These are phyloP conservation scores for Daldinia caldariorum DNA, from an alignment of 495 filamentous ascomycete species.

Conservation along the genomic window DNA sequence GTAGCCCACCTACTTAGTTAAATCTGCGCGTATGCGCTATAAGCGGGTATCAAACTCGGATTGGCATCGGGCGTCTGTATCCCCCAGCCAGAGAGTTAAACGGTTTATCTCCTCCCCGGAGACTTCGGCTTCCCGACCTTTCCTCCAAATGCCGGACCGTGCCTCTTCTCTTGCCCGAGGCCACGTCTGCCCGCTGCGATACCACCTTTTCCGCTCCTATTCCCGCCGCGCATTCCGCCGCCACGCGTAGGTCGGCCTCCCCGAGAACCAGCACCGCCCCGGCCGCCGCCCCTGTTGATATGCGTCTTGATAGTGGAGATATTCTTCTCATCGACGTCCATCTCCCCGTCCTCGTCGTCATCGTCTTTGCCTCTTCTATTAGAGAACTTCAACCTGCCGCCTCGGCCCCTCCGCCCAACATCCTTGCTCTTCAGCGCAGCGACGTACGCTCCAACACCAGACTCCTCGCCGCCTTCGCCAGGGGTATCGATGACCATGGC, in stretches of 20 bases:
- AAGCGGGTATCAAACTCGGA: conserved; percentile 45
- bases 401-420: conserved; percentile 79
- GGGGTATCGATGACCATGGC: conserved; percentile 70
- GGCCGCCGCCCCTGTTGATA: conserved; percentile 44
- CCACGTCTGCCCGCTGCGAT: conserved; percentile 59
- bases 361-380: conserved; percentile 70
- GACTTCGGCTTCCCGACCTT: conserved; percentile 55
- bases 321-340: conserved; percentile 75
- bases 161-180: conserved; percentile 58
- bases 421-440: conserved; percentile 87
- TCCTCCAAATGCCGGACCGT: conserved; percentile 47
- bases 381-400: conserved; percentile 88
- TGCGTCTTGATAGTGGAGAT: conserved; percentile 60
- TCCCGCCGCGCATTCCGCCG: conserved; percentile 43
- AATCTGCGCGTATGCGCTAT: conserved; percentile 4
- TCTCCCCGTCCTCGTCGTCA: conserved; percentile 67
- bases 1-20: background rate
- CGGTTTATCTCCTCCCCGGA: conserved; percentile 43
- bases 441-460: conserved; percentile 89
- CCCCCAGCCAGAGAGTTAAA: too few relatives aligned
- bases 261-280: conserved; percentile 26
- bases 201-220: conserved; percentile 54
- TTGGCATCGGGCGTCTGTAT: background rate
- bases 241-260: conserved; percentile 43
- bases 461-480: conserved; percentile 59